A percentile compares a stretch with the other conserved stretches of the same genome.
These are phyloP conservation scores for Hanseniaspora gamundiae DNA, from an alignment of 1,139 yeast genomes.

Conservation along the genomic window DNA sequence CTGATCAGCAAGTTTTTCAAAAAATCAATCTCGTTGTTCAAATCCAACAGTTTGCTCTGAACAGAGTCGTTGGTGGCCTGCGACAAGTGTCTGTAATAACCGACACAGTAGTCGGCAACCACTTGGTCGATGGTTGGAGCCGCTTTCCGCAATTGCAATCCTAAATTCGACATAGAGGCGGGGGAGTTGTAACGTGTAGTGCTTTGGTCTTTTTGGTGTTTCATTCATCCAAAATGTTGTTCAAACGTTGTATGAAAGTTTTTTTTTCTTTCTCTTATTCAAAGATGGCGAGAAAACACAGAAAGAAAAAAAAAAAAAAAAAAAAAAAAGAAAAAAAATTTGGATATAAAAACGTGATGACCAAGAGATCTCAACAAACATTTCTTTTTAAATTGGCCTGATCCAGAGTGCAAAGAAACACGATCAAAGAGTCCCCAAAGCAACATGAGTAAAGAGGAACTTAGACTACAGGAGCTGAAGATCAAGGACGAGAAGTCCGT, in stretches of 20 bases:
- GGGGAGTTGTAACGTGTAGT: neutral
- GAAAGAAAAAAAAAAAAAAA: too few species aligned
- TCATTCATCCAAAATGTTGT: neutral
- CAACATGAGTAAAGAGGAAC: neutral
- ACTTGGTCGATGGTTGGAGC: conserved; percentile 79
- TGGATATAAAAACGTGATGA: neutral
- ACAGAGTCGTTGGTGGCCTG: conserved; percentile 71
- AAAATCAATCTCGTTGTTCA: conserved; percentile 54
- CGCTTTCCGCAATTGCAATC: conserved; percentile 68
- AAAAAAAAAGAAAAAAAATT: neutral
- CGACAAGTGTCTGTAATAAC: conserved; percentile 72
- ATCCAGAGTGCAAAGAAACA: neutral
- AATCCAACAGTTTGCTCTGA: conserved; percentile 57
- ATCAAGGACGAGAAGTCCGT: neutral
- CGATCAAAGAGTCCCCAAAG: neutral
- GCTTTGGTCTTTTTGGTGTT: neutral
- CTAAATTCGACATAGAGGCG: conserved; percentile 27
- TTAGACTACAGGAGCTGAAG: neutral
- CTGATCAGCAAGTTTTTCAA: conserved; percentile 50
- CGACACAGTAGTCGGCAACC: conserved; percentile 87
- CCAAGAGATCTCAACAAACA: too few species aligned
- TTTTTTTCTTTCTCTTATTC: neutral
- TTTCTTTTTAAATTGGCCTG: too few species aligned
- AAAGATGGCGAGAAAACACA: too few species aligned
- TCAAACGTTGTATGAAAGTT: neutral